Base-by-base conservation (phyloP, 2,329 filamentous ascomycete species). In the Neopestalotiopsis clavispora region DNA sequence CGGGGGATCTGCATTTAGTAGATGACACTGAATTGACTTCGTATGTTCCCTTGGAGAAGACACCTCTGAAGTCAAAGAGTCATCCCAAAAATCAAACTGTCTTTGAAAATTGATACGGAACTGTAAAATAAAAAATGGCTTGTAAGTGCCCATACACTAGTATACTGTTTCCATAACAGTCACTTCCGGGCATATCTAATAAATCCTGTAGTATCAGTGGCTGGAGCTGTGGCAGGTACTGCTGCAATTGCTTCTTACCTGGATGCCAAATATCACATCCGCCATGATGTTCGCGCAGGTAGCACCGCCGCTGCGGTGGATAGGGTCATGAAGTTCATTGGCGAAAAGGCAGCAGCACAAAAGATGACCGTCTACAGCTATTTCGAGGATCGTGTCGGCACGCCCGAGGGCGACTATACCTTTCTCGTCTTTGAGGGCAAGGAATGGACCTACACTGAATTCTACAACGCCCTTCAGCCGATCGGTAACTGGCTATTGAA, bases 251-350 rank as follows among this genome's bases (percentile, higher is more conserved):
- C 79, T 9, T 85, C 86, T 32, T 92, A 93, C 73, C 80, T 92
- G 40, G 87, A 94, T 75, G 92, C 88, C 66, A 92, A 91, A 80
- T 89, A 86, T 71, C 88, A 91, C 76, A 76, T 94, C 57, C 76
- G 79, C 57, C 87, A 91, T 73, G 92, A 94, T 76, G 66, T 92
- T 2, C 71, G 72, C 0, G 72, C 72, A 1, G 75, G 91, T 14
- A 76, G 79, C n/a, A 77, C 77, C 12, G 63, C 80, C 6, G 80
- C 78, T 40, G 34, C 14, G 7, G 3, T 67, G 56, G 56, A 52
- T 13, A 30, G 17, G 3, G 14, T 23, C 32, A 59, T 67, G 52
- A 17, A 30, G 10, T 42, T 20, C 20, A 45, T 67, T n/a, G 32
- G 17, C 52, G 52, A 56, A 20, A 67, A 34, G 34, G 30, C 17